A percentile compares a stretch with the other conserved stretches of the same genome.
Conservation (phyloP, 2,329 filamentous ascomycete genomes). For the Verticillium isaacii region DNA sequence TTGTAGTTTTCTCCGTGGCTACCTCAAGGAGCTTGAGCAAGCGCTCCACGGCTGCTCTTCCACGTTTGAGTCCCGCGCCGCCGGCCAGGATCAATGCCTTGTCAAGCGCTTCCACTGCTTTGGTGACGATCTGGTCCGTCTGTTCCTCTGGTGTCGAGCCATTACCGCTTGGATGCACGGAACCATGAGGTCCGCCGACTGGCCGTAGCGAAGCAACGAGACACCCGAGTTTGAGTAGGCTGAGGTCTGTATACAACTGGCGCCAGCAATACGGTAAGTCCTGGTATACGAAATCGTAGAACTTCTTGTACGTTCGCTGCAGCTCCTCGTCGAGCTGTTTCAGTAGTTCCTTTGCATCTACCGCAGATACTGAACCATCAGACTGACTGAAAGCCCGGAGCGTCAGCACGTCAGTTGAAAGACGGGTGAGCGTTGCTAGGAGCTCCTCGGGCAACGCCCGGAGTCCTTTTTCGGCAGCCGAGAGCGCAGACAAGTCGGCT, state of each 20-base stretch:
- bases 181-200: too few relatives aligned
- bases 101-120: conserved; percentile 60
- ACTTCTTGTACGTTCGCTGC: conserved; percentile 18
- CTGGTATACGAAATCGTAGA: conserved; percentile 66
- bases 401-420: background rate
- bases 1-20: conserved; percentile 13
- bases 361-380: background rate
- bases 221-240: conserved; percentile 53
- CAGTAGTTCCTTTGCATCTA: background rate
- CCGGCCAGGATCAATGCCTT: conserved; percentile 72
- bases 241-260: conserved; percentile 65
- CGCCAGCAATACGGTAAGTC: conserved; percentile 66
- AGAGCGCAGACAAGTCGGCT: background rate
- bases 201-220: conserved; percentile 4
- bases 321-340: conserved; percentile 6
- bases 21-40: conserved; percentile 39
- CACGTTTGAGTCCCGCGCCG: conserved; percentile 47
- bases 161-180: background rate
- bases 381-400: background rate
- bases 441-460: background rate
- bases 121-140: background rate
- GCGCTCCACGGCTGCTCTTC: conserved; percentile 44
- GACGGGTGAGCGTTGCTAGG: background rate
- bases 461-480: background rate
- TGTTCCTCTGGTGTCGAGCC: background rate